phyloP scores from a whole-genome alignment of 129 eudicot species.

The Daucus carota region DNA sequence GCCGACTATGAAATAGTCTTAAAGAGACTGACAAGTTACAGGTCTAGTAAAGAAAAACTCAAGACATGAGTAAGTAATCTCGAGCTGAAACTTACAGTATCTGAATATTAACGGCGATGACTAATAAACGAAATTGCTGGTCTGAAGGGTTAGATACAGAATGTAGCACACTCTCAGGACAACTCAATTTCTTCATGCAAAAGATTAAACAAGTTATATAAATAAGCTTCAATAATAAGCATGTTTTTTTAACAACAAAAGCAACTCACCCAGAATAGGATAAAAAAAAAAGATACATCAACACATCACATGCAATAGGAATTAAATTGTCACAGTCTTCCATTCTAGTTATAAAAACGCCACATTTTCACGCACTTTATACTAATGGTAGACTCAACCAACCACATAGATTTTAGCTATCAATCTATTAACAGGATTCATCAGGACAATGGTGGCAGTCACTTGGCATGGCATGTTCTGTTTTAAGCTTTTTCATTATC shows the following conservation, averaged over 20 bases:
- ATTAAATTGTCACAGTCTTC: neutral
- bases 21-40: conserved; percentile 40
- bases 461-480: neutral
- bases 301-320: no score
- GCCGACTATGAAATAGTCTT: conserved; percentile 39
- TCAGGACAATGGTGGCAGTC: neutral
- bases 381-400: neutral
- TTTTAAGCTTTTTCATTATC: neutral
- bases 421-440: neutral
- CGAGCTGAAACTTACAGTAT: conserved; percentile 63
- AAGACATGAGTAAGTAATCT: conserved; percentile 56
- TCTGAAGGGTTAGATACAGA: conserved; percentile 47
- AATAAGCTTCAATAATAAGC: no score
- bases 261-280: no score
- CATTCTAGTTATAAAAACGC: neutral
- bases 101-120: conserved; percentile 59
- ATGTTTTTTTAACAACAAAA: no score
- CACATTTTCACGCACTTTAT: neutral
- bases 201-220: no score
- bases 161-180: conserved; percentile 38
- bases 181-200: conserved; percentile 36
- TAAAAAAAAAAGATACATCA: neutral
- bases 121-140: conserved; percentile 44
- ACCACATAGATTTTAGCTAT: neutral
- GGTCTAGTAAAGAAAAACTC: conserved; percentile 50